A percentile compares a stretch with the other conserved stretches of the same genome.
phyloP scores from a whole-genome alignment of 2,329 filamentous ascomycete species.

The Apiospora rasikravindrae region DNA sequence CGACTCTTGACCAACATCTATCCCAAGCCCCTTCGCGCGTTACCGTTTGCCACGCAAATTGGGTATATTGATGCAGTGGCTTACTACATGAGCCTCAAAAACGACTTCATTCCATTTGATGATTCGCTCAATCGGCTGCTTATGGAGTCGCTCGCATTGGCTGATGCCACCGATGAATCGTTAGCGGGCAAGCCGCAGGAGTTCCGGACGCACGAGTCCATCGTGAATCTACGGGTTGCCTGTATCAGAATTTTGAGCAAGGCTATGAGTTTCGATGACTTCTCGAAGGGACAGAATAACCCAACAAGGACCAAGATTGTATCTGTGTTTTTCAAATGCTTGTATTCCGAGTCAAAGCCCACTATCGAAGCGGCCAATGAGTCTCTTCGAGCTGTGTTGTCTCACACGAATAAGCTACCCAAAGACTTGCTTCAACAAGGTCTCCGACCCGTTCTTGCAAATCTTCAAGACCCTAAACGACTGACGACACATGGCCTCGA shows the following conservation, averaged over 20 bases:
- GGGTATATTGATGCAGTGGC: conserved; percentile 98
- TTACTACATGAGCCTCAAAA: conserved; percentile 88
- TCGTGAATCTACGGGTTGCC: conserved; percentile 88
- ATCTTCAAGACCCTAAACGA: conserved; percentile 90
- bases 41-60: conserved; percentile 95
- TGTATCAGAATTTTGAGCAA: conserved; percentile 93
- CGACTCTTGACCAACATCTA: conserved; percentile 90
- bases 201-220: conserved; percentile 93
- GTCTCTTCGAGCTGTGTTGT: conserved; percentile 84
- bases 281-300: conserved; percentile 76
- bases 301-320: conserved; percentile 76
- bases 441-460: conserved; percentile 92
- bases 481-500: conserved; percentile 88
- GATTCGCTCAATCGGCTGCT: conserved; percentile 88
- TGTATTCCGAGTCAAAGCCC: conserved; percentile 90
- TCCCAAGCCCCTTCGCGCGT: conserved; percentile 88
- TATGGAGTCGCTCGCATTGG: conserved; percentile 90
- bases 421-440: conserved; percentile 96
- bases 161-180: conserved; percentile 92
- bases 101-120: conserved; percentile 89
- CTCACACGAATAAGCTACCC: conserved; percentile 87
- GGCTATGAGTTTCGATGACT: conserved; percentile 92
- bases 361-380: conserved; percentile 94
- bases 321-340: conserved; percentile 94
- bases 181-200: conserved; percentile 92